Percentiles rank a stretch among this genome's conserved stretches.
These are phyloP conservation scores for Oryza brachyantha DNA, from an alignment of 176 grass and related monocot genomes.

Conservation along the genomic window DNA sequence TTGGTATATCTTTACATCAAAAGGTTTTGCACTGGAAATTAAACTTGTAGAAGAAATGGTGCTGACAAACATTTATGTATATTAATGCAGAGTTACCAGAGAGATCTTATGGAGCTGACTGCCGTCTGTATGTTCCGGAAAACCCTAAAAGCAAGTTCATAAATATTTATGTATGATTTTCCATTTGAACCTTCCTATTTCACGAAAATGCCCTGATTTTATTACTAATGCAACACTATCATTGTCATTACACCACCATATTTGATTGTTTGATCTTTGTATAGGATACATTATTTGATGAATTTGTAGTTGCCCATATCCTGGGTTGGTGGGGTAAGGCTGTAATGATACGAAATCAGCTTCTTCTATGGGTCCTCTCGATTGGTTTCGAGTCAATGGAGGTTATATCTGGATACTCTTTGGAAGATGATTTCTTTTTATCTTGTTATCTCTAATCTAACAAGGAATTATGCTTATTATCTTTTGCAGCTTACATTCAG, in stretches of 20 bases:
- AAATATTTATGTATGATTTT: slow-evolving; percentile 98
- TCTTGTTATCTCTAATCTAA: slow-evolving; percentile 20
- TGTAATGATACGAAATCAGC: slow-evolving; percentile 98
- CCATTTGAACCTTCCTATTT: slow-evolving; percentile 48
- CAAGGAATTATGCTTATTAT: slow-evolving; percentile 26
- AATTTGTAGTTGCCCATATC: slow-evolving; percentile 93
- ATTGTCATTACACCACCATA: slow-evolving; percentile 14
- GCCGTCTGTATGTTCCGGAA: slow-evolving; percentile 96
- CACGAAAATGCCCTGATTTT: slow-evolving; percentile 11
- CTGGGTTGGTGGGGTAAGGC: slow-evolving; percentile 99
- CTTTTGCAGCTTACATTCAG: slow-evolving; percentile 85
- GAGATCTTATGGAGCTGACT: slow-evolving; percentile 93
- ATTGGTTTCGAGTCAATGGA: slow-evolving; percentile 99
- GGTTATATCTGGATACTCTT: slow-evolving; percentile 51
- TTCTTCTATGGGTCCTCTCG: slow-evolving; percentile 90
- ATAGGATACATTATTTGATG: slow-evolving; percentile 98
- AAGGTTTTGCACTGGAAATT: neutral
- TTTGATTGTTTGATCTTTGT: slow-evolving; percentile 38
- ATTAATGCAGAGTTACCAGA: slow-evolving; percentile 72
- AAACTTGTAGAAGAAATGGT: neutral
- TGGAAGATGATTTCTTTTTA: slow-evolving; percentile 17
- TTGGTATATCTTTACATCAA: slow-evolving; percentile 48
- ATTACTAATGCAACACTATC: neutral
- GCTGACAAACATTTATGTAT: neutral
- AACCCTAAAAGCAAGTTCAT: slow-evolving; percentile 96